A percentile compares a stretch with the other conserved stretches of the same genome.
Evolutionary conservation across 176 grass and related monocot species (phyloP).

Genomic region (Poa annua): DNA sequence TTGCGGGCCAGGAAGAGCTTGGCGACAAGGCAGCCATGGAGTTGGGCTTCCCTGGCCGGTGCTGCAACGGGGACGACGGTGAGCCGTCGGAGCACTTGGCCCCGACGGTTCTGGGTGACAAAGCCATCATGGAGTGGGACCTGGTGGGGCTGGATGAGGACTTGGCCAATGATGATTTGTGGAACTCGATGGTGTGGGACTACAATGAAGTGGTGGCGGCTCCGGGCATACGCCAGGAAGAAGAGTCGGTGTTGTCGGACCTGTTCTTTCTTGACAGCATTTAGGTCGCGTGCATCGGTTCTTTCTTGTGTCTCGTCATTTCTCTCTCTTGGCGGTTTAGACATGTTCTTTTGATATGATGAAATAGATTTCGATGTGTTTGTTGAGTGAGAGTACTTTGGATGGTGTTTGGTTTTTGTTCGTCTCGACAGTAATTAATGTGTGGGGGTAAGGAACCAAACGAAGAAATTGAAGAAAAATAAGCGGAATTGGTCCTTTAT

Average conservation of each 20-base stretch:
- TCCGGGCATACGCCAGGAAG: not conserved
- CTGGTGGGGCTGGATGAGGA: conserved; percentile 46
- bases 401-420: conserved; percentile 21
- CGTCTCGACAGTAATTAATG: not conserved
- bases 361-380: not conserved
- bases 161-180: conserved; percentile 28
- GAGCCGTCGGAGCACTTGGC: not conserved
- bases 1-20: not conserved
- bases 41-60: not conserved
- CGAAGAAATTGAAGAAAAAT: conserved; percentile 21
- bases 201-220: conserved; percentile 5
- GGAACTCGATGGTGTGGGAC: conserved; percentile 47
- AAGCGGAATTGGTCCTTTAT: not conserved
- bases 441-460: not conserved
- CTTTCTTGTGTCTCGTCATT: not conserved
- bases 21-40: not conserved
- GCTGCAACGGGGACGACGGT: not conserved
- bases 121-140: conserved; percentile 47
- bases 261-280: conserved; percentile 37
- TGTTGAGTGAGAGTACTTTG: not conserved
- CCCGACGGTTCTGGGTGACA: not conserved
- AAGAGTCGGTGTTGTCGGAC: conserved; percentile 15
- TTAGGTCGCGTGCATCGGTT: not conserved
- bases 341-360: not conserved
- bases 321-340: not conserved